Percentiles rank a stretch among this genome's conserved stretches.
Evolutionary conservation across 2,329 filamentous ascomycete species (phyloP).

Genomic region (Diaporthe helianthi): DNA sequence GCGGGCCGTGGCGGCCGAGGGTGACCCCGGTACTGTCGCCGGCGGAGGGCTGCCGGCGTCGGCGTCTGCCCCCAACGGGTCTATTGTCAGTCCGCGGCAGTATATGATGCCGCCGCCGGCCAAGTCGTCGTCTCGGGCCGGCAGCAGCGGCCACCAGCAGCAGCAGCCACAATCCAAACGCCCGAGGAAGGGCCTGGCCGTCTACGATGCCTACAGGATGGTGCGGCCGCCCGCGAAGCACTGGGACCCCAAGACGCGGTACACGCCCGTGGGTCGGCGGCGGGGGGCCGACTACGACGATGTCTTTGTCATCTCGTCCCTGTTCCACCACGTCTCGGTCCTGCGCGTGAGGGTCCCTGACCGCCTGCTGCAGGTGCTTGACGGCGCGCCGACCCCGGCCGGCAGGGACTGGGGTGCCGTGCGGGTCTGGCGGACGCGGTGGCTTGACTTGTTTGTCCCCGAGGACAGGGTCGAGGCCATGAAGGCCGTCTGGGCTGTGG

Average conservation of each 20-base stretch:
- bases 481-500: constrained; percentile 64
- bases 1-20: not conserved
- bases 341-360: constrained; percentile 65
- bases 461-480: constrained; percentile 64
- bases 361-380: constrained; percentile 59
- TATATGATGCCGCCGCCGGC: not conserved
- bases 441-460: constrained; percentile 66
- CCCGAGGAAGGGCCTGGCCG: constrained; percentile 60
- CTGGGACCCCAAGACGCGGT: constrained; percentile 68
- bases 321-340: constrained; percentile 68
- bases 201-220: constrained; percentile 71
- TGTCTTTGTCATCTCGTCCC: constrained; percentile 65
- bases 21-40: not conserved
- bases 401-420: constrained; percentile 58
- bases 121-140: constrained; percentile 36
- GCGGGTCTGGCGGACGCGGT: constrained; percentile 63
- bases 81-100: not conserved
- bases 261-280: constrained; percentile 62
- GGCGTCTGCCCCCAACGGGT: not conserved
- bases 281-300: constrained; percentile 61
- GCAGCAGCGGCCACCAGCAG: not conserved
- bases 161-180: constrained; percentile 51
- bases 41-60: too few relatives aligned
- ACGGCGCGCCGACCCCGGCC: constrained; percentile 48
- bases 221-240: constrained; percentile 62